Evolutionary conservation across 1,284 basidiomycete species (phyloP).

Genomic region (Ganoderma meredithae): DNA sequence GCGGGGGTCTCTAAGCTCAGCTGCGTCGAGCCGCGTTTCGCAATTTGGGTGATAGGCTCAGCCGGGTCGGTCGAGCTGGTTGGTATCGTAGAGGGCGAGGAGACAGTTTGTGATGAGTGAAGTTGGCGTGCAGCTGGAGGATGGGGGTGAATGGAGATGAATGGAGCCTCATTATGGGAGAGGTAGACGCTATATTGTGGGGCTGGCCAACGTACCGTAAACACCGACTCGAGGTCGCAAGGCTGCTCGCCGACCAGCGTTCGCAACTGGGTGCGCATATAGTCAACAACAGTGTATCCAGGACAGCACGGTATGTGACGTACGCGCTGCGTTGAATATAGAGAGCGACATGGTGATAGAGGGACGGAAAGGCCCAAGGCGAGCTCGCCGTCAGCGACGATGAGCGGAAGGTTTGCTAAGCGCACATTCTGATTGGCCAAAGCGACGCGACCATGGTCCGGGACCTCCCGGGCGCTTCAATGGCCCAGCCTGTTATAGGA

Average conservation of each 20-base stretch:
- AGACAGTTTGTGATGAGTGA: slow-evolving; percentile 56
- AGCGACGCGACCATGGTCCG: slow-evolving; percentile 16
- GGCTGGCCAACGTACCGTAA: slow-evolving; percentile 45
- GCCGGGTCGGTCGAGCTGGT: slow-evolving; percentile 53
- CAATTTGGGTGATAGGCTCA: slow-evolving; percentile 69
- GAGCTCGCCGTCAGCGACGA: slow-evolving; percentile 37
- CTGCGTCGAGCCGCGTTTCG: slow-evolving; percentile 84
- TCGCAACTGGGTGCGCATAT: slow-evolving; percentile 45
- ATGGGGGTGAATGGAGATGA: neutral
- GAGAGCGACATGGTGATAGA: slow-evolving; percentile 56
- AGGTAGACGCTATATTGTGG: neutral
- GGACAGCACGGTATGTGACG: slow-evolving; percentile 19
- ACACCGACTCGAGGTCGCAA: slow-evolving; percentile 55
- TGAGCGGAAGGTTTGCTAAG: slow-evolving; percentile 36
- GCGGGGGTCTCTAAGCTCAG: slow-evolving; percentile 86
- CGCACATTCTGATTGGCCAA: slow-evolving; percentile 34
- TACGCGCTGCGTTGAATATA: slow-evolving; percentile 57
- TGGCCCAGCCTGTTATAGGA: neutral
- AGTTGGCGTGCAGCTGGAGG: slow-evolving; percentile 58
- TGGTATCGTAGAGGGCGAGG: slow-evolving; percentile 47
- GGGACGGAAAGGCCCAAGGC: slow-evolving; percentile 27
- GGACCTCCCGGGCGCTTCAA: slow-evolving; percentile 22
- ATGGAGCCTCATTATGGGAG: neutral
- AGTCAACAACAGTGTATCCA: slow-evolving; percentile 1
- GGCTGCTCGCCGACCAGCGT: slow-evolving; percentile 53